Evolutionary conservation across 768 basidiomycete species (phyloP), one percentile per base, ranked within the genome.

Genomic region (Russula dissimulans): DNA sequence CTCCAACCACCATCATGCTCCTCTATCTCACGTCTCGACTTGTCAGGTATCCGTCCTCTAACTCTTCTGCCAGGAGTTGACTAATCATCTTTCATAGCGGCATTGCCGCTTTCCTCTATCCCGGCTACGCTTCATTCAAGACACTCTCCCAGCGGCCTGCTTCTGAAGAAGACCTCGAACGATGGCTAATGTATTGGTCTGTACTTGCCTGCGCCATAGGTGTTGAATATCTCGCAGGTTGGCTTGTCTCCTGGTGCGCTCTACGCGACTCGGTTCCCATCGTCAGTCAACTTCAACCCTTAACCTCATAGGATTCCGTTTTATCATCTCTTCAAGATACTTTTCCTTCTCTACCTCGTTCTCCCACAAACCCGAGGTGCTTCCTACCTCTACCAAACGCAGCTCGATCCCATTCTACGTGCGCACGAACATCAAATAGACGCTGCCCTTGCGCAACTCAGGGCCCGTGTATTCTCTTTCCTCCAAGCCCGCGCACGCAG

Each of bases 121-220:
- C 94, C 0, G 89, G 88, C 26, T 97, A 97, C 74, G 90, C 92
- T 34, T 94, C 91, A n/a, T 97, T 95, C 77, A 97, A 97, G 77
- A 85, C 90, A 0, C 81, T 97, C 36, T 87, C 88, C 41, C 84
- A 88, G 66, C 79, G 91, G n/a, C 90, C 90, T 18, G 89, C 89
- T 1, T 86, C 86, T 0, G 89, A 91, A 67, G 81, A 79, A 53
- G 91, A 92, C 47, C 77, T 95, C 9, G 95, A 97, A 70, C 78
- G 92, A 73, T 97, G 95, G 93, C 79, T 97, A 56, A 95, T 93
- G 90, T 97, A 97, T 68, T 97, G 95, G 94, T 85, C 85, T n/a
- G 88, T 90, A 0, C 79, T 91, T 3, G 88, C 89, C 2, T 88
- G 86, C 69, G 83, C 93, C 67, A 80, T 93, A 15, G 86, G 82